These are phyloP conservation scores for Brassica incana DNA, from an alignment of 345 rosid species.

Conservation along the genomic window DNA sequence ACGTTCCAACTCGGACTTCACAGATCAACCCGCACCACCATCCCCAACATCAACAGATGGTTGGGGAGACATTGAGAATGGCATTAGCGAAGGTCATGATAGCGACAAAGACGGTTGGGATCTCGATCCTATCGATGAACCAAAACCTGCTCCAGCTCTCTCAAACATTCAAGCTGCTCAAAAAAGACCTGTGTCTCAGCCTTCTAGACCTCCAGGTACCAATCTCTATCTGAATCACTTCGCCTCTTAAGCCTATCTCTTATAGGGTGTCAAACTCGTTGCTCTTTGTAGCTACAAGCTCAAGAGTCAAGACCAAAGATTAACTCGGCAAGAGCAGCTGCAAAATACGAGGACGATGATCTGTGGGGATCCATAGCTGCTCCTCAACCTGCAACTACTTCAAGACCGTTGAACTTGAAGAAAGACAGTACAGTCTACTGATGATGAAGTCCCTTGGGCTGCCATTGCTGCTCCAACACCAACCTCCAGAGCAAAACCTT, in stretches of 20 bases:
- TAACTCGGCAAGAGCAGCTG: constrained; percentile 39
- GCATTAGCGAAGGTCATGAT: constrained; percentile 66
- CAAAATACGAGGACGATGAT: constrained; percentile 73
- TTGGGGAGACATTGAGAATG: constrained; percentile 95
- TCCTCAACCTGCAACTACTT: constrained; percentile 64
- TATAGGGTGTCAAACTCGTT: background rate
- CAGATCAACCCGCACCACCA: constrained; percentile 66
- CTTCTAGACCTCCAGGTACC: constrained; percentile 70
- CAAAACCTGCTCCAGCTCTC: constrained; percentile 76
- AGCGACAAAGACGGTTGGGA: constrained; percentile 97
- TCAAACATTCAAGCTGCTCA: constrained; percentile 93
- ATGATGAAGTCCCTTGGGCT: constrained; percentile 91
- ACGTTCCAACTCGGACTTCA: constrained; percentile 68
- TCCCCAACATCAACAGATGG: constrained; percentile 98
- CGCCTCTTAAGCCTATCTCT: background rate
- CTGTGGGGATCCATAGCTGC: constrained; percentile 98
- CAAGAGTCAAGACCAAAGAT: constrained; percentile 60
- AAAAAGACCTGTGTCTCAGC: constrained; percentile 73
- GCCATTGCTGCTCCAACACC: constrained; percentile 96
- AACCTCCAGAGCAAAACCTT: constrained; percentile 70
- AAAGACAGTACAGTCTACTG: constrained; percentile 39
- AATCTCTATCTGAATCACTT: background rate
- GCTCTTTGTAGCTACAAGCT: constrained; percentile 49
- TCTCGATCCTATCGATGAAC: constrained; percentile 86
- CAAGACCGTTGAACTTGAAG: constrained; percentile 68